Evolutionary conservation across 208 protist genomes (phyloP).

Genomic region (Jaenimonas drosophilae): DNA sequence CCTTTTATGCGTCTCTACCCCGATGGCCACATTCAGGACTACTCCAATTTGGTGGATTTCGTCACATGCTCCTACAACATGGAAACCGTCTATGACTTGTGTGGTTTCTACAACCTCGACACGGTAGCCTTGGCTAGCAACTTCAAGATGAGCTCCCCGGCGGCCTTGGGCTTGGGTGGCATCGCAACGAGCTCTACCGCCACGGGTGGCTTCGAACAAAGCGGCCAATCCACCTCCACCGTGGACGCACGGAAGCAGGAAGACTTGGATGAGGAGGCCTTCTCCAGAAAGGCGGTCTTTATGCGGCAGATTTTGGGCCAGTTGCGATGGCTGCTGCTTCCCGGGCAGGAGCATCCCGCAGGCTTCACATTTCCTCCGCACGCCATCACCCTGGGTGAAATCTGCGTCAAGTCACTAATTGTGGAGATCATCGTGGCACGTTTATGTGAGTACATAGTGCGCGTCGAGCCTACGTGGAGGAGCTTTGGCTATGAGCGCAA

Average conservation of each 20-base stretch:
- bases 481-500: conserved; percentile 73
- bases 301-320: conserved; percentile 81
- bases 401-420: conserved; percentile 69
- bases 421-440: conserved; percentile 72
- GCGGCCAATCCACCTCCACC: not conserved
- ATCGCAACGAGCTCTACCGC: conserved; percentile 62
- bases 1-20: conserved; percentile 83
- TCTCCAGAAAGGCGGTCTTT: conserved; percentile 84
- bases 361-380: conserved; percentile 74
- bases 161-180: conserved; percentile 74
- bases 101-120: conserved; percentile 77
- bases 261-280: conserved; percentile 70
- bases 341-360: conserved; percentile 65
- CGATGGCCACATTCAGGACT: conserved; percentile 82
- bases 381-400: conserved; percentile 65
- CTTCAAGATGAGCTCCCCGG: conserved; percentile 68
- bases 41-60: conserved; percentile 86
- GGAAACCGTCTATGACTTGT: conserved; percentile 89
- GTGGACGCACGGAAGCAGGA: conserved; percentile 21
- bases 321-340: conserved; percentile 74
- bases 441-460: conserved; percentile 87
- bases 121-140: conserved; percentile 60
- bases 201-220: conserved; percentile 34
- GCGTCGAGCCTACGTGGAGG: conserved; percentile 81
- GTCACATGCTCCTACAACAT: conserved; percentile 87